Evolutionary conservation across 2,329 filamentous ascomycete species (phyloP).

Genomic region (Pseudogymnoascus sp.): DNA sequence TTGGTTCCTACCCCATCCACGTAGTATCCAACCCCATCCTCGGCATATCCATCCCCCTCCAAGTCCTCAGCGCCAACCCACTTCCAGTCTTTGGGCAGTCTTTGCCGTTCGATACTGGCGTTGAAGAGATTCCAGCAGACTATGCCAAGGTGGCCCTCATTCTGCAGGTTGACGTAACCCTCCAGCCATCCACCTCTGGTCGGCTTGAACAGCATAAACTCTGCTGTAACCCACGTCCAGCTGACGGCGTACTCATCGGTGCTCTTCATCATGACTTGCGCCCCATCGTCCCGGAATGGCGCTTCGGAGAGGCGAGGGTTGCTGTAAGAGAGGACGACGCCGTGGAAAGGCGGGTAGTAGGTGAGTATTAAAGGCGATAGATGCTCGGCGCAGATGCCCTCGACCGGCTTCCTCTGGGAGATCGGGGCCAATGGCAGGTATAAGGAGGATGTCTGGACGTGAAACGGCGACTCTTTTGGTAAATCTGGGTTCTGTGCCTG

Average conservation of each 20-base stretch:
- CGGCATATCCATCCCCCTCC: slow-evolving; percentile 35
- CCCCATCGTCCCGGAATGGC: slow-evolving; percentile 44
- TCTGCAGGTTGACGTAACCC: slow-evolving; percentile 77
- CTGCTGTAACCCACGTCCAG: slow-evolving; percentile 81
- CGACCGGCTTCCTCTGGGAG: slow-evolving; percentile 60
- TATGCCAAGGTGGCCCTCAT: slow-evolving; percentile 79
- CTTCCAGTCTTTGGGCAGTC: slow-evolving; percentile 70
- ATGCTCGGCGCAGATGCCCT: slow-evolving; percentile 64
- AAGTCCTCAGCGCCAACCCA: slow-evolving; percentile 53
- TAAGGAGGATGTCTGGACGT: slow-evolving; percentile 70
- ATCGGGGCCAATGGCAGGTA: slow-evolving; percentile 68
- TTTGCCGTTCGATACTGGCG: slow-evolving; percentile 69
- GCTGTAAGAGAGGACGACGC: slow-evolving; percentile 66
- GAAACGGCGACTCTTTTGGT: slow-evolving; percentile 56
- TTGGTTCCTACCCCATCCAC: slow-evolving; percentile 60
- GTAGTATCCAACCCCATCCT: slow-evolving; percentile 63
- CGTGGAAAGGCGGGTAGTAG: slow-evolving; percentile 64
- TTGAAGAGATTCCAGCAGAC: slow-evolving; percentile 91
- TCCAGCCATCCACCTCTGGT: slow-evolving; percentile 65
- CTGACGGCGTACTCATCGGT: slow-evolving; percentile 78
- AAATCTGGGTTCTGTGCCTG: neutral
- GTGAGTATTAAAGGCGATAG: slow-evolving; percentile 67
- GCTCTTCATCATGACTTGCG: slow-evolving; percentile 39
- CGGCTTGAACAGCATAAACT: slow-evolving; percentile 77
- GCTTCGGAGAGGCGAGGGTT: slow-evolving; percentile 58